phyloP scores from a whole-genome alignment of 495 filamentous ascomycete species.

The Cercophora newfieldiana region DNA sequence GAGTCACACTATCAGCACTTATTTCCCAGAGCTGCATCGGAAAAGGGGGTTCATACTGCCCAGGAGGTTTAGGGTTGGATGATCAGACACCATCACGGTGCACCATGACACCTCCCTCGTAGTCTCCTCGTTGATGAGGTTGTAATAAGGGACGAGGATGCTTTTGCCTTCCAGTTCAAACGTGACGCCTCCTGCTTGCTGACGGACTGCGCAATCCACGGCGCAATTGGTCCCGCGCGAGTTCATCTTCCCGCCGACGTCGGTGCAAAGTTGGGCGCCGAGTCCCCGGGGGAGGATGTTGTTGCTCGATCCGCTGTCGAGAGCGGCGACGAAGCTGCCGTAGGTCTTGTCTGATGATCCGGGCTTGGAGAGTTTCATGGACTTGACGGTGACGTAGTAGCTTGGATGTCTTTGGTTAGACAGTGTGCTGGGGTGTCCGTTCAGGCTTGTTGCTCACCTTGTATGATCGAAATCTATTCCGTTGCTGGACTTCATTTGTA shows the following conservation, averaged over 20 bases:
- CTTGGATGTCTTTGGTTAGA: too few relatives aligned
- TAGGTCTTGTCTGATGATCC: conserved; percentile 1
- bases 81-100: conserved; percentile 4
- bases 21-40: too few relatives aligned
- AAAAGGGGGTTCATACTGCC: too few relatives aligned
- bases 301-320: conserved; percentile 18
- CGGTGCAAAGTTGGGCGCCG: conserved; percentile 9
- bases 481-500: not conserved
- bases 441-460: too few relatives aligned
- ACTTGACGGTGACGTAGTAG: conserved; percentile 1
- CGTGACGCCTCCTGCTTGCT: not conserved
- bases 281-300: conserved; percentile 18
- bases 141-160: not conserved
- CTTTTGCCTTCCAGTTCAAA: not conserved
- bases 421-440: too few relatives aligned
- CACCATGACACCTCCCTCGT: conserved; percentile 42
- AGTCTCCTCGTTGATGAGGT: conserved; percentile 51
- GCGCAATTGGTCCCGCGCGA: too few relatives aligned
- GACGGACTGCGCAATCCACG: conserved; percentile 13
- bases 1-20: too few relatives aligned
- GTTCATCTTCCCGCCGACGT: not conserved
- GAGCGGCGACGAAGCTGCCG: conserved; percentile 7
- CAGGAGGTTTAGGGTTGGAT: too few relatives aligned
- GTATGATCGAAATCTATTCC: not conserved
- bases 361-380: conserved; percentile 1